phyloP scores from a whole-genome alignment of 495 filamentous ascomycete species.

The Aspergillus olivimuriae region DNA sequence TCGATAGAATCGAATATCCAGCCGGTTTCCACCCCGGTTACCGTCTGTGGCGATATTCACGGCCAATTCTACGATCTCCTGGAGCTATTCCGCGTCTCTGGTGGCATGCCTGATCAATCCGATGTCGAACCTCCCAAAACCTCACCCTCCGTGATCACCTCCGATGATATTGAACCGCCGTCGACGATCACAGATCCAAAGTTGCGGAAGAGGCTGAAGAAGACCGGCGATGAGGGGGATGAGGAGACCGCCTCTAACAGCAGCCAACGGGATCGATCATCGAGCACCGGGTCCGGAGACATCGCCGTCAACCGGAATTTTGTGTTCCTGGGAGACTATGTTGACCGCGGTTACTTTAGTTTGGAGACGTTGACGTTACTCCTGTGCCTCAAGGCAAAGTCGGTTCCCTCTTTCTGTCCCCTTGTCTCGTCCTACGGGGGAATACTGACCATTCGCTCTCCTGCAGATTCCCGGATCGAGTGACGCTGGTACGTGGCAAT shows the following conservation, averaged over 20 bases:
- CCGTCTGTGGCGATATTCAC: slow-evolving; percentile 96
- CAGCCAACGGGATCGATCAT: slow-evolving; percentile 25
- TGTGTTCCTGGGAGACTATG: slow-evolving; percentile 94
- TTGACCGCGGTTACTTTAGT: slow-evolving; percentile 96
- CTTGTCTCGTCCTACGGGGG: not conserved
- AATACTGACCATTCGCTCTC: slow-evolving; percentile 7
- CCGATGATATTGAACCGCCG: slow-evolving; percentile 82
- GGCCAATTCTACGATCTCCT: slow-evolving; percentile 98
- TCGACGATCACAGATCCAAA: slow-evolving; percentile 79
- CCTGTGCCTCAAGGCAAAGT: slow-evolving; percentile 97
- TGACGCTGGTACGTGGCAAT: slow-evolving; percentile 94
- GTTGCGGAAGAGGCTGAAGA: slow-evolving; percentile 70
- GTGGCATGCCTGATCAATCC: slow-evolving; percentile 84
- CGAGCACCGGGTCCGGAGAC: slow-evolving; percentile 36
- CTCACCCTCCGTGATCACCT: slow-evolving; percentile 62
- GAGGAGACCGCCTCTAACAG: slow-evolving; percentile 28
- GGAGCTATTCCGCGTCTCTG: slow-evolving; percentile 92
- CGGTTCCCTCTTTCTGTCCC: slow-evolving; percentile 27
- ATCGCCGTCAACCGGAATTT: slow-evolving; percentile 66
- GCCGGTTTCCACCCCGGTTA: slow-evolving; percentile 93
- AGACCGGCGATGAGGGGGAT: slow-evolving; percentile 19
- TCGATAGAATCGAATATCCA: slow-evolving; percentile 89
- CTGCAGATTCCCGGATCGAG: slow-evolving; percentile 80
- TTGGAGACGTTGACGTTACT: slow-evolving; percentile 92
- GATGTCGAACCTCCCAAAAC: slow-evolving; percentile 57